Evolutionary conservation across 495 filamentous ascomycete genomes (phyloP).

Genomic region (Parmelia sp.): DNA sequence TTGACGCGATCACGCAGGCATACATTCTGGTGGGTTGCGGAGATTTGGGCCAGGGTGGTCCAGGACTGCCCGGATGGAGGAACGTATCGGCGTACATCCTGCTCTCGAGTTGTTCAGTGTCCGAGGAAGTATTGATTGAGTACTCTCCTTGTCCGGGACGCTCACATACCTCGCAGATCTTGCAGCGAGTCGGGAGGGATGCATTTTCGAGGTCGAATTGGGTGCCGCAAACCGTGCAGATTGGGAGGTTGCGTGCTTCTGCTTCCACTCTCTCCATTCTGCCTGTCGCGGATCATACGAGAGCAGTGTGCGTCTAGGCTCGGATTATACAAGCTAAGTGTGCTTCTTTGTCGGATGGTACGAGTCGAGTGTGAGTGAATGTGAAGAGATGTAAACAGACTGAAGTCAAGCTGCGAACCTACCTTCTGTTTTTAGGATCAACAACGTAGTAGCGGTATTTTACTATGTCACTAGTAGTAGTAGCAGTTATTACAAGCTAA

Average conservation of each 20-base stretch:
- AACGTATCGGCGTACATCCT: slow-evolving; percentile 64
- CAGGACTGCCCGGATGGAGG: slow-evolving; percentile 54
- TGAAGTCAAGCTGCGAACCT: too few relatives aligned
- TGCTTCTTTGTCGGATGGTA: too few relatives aligned
- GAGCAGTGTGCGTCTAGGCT: too few relatives aligned
- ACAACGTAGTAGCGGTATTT: too few relatives aligned
- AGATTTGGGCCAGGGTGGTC: slow-evolving; percentile 45
- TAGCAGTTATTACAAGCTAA: too few relatives aligned
- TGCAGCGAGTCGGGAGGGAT: slow-evolving; percentile 47
- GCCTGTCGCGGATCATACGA: too few relatives aligned
- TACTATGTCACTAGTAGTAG: too few relatives aligned
- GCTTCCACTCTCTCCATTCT: too few relatives aligned
- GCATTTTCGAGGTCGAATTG: slow-evolving; percentile 18
- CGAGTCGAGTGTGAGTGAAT: too few relatives aligned
- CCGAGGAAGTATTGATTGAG: not conserved
- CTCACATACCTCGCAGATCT: slow-evolving; percentile 72
- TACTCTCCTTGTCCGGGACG: not conserved
- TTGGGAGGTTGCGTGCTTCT: slow-evolving; percentile 12
- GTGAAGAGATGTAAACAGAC: too few relatives aligned
- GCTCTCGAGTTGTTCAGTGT: not conserved
- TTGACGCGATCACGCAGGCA: slow-evolving; percentile 33
- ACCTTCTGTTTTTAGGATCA: too few relatives aligned
- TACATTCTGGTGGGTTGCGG: slow-evolving; percentile 36
- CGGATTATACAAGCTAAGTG: too few relatives aligned
- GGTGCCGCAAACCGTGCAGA: slow-evolving; percentile 24